These are phyloP conservation scores for Entonaema liquescens DNA, from an alignment of 495 filamentous ascomycete species.

Conservation along the genomic window DNA sequence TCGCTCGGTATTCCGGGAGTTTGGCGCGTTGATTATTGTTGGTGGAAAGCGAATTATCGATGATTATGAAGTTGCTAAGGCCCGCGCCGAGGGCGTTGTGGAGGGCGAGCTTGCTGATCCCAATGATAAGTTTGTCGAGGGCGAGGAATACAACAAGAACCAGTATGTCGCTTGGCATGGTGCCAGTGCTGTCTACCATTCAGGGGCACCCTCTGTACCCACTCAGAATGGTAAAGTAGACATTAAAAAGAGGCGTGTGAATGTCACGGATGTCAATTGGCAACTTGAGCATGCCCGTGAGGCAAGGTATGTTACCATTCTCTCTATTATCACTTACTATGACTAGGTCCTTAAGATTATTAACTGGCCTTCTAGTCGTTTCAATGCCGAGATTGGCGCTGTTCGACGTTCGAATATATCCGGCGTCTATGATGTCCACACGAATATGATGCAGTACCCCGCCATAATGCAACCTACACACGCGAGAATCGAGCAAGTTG, in stretches of 20 bases:
- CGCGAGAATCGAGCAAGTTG: slow-evolving; percentile 76
- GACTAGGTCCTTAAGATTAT: background rate
- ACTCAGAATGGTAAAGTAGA: slow-evolving; percentile 75
- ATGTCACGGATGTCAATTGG: slow-evolving; percentile 97
- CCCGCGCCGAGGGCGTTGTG: slow-evolving; percentile 78
- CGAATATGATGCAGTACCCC: slow-evolving; percentile 88
- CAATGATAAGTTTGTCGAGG: slow-evolving; percentile 75
- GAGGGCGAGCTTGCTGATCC: slow-evolving; percentile 93
- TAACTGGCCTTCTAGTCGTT: slow-evolving; percentile 65
- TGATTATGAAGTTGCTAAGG: slow-evolving; percentile 86
- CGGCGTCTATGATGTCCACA: slow-evolving; percentile 92
- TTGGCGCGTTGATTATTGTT: slow-evolving; percentile 91
- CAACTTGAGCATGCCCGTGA: slow-evolving; percentile 92
- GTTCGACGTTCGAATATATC: slow-evolving; percentile 71
- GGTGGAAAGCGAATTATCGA: slow-evolving; percentile 85
- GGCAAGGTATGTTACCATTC: slow-evolving; percentile 70
- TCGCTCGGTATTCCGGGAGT: slow-evolving; percentile 95
- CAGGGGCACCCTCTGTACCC: slow-evolving; percentile 78
- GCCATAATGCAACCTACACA: slow-evolving; percentile 90
- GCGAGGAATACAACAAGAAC: slow-evolving; percentile 88
- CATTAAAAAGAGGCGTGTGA: slow-evolving; percentile 80
- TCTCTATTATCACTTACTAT: background rate
- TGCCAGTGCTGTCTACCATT: slow-evolving; percentile 93
- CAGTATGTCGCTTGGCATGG: slow-evolving; percentile 99
- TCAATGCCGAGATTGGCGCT: slow-evolving; percentile 74